Evolutionary conservation across 495 filamentous ascomycete genomes (phyloP).

Genomic region (Hypoxylon trugodes): DNA sequence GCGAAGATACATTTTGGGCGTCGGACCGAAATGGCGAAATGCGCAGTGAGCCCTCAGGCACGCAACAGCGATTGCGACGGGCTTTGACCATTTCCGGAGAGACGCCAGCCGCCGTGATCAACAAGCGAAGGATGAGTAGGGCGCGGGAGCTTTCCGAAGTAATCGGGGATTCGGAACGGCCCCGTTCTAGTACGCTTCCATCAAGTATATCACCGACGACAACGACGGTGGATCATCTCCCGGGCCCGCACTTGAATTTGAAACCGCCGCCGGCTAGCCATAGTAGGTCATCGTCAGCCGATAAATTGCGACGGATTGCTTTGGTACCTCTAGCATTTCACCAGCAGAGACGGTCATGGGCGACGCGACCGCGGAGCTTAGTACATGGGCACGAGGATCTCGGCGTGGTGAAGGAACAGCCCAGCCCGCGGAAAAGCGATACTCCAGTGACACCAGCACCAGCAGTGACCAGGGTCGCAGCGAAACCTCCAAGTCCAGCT

Average conservation of each 20-base stretch:
- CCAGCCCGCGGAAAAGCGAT: slow-evolving; percentile 20
- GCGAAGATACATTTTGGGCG: slow-evolving; percentile 53
- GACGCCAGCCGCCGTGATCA: slow-evolving; percentile 1
- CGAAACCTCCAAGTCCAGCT: not conserved
- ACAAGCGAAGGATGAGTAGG: slow-evolving; percentile 22
- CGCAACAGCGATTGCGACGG: slow-evolving; percentile 35
- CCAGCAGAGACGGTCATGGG: slow-evolving; percentile 30
- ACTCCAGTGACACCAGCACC: slow-evolving; percentile 1
- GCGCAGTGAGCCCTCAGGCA: slow-evolving; percentile 31
- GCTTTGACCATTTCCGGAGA: slow-evolving; percentile 35
- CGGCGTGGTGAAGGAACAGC: slow-evolving; percentile 39
- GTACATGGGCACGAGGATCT: slow-evolving; percentile 30
- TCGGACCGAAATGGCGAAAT: slow-evolving; percentile 53
- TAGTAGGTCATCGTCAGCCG: slow-evolving; percentile 30
- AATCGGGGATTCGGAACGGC: slow-evolving; percentile 29
- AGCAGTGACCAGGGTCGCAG: too few species aligned
- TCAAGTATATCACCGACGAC: slow-evolving; percentile 31
- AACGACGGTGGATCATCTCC: slow-evolving; percentile 27
- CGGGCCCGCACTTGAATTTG: slow-evolving; percentile 24
- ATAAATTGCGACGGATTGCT: slow-evolving; percentile 33
- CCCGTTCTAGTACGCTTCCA: slow-evolving; percentile 39
- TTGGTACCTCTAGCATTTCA: slow-evolving; percentile 37
- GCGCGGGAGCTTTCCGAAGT: slow-evolving; percentile 23
- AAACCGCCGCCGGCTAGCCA: slow-evolving; percentile 28
- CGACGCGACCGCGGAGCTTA: slow-evolving; percentile 39